Evolutionary conservation across 2,329 filamentous ascomycete genomes (phyloP).

Genomic region (Colletotrichum tabaci): DNA sequence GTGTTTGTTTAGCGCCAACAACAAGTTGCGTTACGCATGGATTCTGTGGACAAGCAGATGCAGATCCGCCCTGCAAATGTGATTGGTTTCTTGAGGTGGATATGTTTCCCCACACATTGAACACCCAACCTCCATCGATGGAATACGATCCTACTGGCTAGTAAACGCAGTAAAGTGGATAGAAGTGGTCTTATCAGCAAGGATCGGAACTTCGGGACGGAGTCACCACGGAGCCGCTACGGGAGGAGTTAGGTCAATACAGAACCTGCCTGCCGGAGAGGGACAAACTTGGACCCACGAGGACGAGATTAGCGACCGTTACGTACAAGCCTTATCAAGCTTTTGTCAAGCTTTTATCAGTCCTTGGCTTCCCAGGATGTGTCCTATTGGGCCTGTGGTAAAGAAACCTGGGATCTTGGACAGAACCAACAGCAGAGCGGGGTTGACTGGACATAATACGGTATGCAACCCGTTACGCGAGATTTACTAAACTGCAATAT

Average conservation of each 20-base stretch:
- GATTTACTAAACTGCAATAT: no score
- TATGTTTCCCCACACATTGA: neutral
- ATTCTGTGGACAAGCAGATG: neutral
- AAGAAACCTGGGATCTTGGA: neutral
- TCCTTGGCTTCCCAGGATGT: conserved; percentile 5
- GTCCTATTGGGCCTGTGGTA: neutral
- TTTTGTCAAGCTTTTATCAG: conserved; percentile 9
- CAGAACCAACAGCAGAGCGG: neutral
- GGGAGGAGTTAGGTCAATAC: neutral
- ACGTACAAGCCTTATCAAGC: conserved; percentile 3
- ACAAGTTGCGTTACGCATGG: conserved; percentile 1
- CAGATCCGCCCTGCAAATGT: no score
- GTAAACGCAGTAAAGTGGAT: neutral
- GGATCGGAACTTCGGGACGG: neutral
- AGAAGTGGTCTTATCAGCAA: neutral
- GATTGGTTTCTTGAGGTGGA: no score
- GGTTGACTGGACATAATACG: neutral
- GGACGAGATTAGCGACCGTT: conserved; percentile 1
- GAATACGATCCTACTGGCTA: neutral
- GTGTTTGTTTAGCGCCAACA: conserved; percentile 6
- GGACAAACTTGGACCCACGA: neutral
- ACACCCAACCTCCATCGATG: neutral
- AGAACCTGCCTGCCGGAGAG: neutral
- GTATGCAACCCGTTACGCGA: no score
- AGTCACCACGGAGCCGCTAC: no score